Conservation (phyloP, 2,329 filamentous ascomycete species). For the Ophiostoma piceae region DNA sequence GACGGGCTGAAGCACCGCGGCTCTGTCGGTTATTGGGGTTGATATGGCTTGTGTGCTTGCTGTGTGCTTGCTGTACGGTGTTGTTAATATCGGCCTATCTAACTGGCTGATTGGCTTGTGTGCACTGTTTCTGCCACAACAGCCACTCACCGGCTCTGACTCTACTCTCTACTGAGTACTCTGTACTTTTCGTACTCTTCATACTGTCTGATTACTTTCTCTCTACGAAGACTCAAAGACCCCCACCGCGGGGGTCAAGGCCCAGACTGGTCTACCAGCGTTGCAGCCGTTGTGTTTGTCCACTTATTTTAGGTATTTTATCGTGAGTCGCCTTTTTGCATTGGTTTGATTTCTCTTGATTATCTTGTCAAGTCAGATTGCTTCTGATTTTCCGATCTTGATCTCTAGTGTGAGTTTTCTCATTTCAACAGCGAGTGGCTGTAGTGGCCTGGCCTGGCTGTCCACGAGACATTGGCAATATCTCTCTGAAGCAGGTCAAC, state of each 20-base stretch:
- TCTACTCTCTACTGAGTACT: not conserved
- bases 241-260: not conserved
- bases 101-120: no score
- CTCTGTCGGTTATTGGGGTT: no score
- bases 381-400: not conserved
- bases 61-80: no score
- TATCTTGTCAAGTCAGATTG: not conserved
- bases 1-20: no score
- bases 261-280: conserved; percentile 5
- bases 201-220: no score
- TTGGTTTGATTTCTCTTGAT: not conserved
- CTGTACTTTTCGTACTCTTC: no score
- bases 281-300: not conserved
- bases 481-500: not conserved
- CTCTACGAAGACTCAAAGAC: not conserved
- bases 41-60: no score
- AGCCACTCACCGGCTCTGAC: no score
- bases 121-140: no score
- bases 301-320: not conserved
- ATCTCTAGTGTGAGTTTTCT: not conserved
- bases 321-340: not conserved
- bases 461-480: not conserved
- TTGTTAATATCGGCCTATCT: no score
- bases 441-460: not conserved
- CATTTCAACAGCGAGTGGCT: not conserved